phyloP scores from a whole-genome alignment of 2,329 filamentous ascomycete genomes.

The Didymella exigua region DNA sequence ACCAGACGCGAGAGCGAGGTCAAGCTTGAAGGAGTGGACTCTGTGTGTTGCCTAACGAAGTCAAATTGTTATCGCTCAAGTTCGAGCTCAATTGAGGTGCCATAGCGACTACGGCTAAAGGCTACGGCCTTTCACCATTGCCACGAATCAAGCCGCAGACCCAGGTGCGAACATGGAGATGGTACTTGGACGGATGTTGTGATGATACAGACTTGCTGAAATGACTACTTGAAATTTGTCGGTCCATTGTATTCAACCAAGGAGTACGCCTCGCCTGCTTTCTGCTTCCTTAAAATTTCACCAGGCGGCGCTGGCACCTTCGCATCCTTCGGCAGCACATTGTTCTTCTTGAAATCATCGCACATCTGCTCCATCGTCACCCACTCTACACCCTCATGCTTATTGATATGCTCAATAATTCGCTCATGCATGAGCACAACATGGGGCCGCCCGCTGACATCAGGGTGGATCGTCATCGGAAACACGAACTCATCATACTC shows the following conservation, averaged over 20 bases:
- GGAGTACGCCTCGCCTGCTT: constrained; percentile 37
- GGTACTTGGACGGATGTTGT: background rate
- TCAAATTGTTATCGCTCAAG: too few relatives aligned
- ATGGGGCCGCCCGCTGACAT: constrained; percentile 68
- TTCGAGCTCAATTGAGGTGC: background rate
- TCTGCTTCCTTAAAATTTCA: constrained; percentile 56
- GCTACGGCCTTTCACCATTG: background rate
- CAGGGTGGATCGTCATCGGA: constrained; percentile 77
- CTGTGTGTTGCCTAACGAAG: too few relatives aligned
- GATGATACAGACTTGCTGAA: background rate
- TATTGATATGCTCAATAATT: constrained; percentile 72
- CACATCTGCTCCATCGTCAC: constrained; percentile 73
- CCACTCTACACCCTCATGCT: constrained; percentile 66
- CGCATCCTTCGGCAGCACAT: constrained; percentile 61
- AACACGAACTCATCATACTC: constrained; percentile 79
- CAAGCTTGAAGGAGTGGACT: too few relatives aligned
- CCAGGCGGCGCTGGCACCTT: constrained; percentile 63
- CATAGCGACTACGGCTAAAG: background rate
- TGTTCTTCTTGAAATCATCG: constrained; percentile 73
- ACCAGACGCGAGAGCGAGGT: too few relatives aligned
- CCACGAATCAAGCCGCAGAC: background rate
- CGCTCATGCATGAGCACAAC: constrained; percentile 74
- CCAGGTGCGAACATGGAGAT: background rate
- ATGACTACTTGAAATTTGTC: constrained; percentile 7
- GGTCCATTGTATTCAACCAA: constrained; percentile 29